Evolutionary conservation across 2,329 filamentous ascomycete species (phyloP).

Genomic region (Pseudocercospora pini-densiflorae): DNA sequence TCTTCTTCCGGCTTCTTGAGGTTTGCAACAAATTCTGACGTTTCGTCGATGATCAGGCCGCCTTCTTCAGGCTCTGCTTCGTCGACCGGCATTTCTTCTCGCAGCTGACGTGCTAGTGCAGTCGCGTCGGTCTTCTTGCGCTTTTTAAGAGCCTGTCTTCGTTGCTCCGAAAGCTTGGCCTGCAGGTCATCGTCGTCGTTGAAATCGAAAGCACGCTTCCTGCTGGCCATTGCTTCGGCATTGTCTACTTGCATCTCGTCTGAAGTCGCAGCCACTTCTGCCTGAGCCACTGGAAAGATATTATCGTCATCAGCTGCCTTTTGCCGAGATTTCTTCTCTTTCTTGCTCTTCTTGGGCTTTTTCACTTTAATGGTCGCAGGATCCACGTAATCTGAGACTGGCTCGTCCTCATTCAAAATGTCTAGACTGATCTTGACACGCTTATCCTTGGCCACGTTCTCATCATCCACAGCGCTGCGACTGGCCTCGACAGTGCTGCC

Average conservation of each 20-base stretch:
- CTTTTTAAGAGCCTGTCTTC: conserved; percentile 85
- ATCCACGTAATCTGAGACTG: conserved; percentile 86
- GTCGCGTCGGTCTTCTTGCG: conserved; percentile 85
- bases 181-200: conserved; percentile 81
- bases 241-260: conserved; percentile 77
- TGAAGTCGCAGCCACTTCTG: conserved; percentile 40
- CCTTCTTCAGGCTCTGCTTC: conserved; percentile 58
- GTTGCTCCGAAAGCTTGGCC: conserved; percentile 79
- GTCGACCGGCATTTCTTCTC: conserved; percentile 69
- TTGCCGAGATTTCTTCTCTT: conserved; percentile 73
- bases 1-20: conserved; percentile 68
- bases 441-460: conserved; percentile 64
- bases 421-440: conserved; percentile 78
- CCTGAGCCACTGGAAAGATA: conserved; percentile 48
- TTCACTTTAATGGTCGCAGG: conserved; percentile 87
- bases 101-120: conserved; percentile 81
- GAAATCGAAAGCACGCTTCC: conserved; percentile 69
- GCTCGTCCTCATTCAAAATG: conserved; percentile 65
- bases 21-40: conserved; percentile 90
- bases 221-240: conserved; percentile 43
- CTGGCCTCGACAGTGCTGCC: conserved; percentile 70
- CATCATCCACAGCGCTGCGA: conserved; percentile 46
- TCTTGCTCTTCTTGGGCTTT: conserved; percentile 83
- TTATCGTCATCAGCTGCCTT: conserved; percentile 66
- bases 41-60: conserved; percentile 92